Evolutionary conservation across 1,284 basidiomycete genomes (phyloP).

Genomic region (Malassezia sp.): DNA sequence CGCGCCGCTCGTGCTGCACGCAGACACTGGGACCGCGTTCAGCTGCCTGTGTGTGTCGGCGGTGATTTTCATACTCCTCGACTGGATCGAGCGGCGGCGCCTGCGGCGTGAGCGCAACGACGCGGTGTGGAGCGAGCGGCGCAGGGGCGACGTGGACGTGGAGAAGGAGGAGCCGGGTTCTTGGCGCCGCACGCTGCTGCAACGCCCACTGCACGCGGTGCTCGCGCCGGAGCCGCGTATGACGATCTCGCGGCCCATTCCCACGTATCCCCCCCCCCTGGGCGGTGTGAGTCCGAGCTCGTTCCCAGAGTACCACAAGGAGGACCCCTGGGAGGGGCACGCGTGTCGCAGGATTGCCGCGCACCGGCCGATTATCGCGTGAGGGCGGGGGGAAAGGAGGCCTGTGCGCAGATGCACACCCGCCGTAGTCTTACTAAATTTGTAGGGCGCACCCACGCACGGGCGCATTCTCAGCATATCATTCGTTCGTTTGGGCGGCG

Average conservation of each 20-base stretch:
- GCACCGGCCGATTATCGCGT: no score
- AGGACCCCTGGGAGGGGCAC: no score
- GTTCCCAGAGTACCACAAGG: no score
- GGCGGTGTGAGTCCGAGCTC: no score
- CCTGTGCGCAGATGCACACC: no score
- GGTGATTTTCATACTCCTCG: neutral
- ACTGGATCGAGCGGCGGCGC: constrained; percentile 10
- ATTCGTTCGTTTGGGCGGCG: no score
- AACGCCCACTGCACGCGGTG: neutral
- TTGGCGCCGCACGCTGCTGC: neutral
- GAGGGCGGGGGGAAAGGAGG: no score
- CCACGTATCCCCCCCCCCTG: neutral
- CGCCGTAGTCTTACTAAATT: no score
- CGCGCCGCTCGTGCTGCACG: neutral
- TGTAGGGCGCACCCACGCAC: no score
- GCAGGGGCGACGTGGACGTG: neutral
- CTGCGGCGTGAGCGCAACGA: neutral
- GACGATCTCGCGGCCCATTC: constrained; percentile 3
- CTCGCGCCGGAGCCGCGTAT: neutral
- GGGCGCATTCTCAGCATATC: no score
- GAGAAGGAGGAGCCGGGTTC: neutral
- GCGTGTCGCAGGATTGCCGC: no score
- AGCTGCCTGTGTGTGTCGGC: constrained; percentile 4
- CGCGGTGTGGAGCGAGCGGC: no score
- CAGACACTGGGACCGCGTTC: constrained; percentile 9